These are phyloP conservation scores for Lasiodiplodia citricola DNA, from an alignment of 2,329 filamentous ascomycete genomes.

Conservation along the genomic window DNA sequence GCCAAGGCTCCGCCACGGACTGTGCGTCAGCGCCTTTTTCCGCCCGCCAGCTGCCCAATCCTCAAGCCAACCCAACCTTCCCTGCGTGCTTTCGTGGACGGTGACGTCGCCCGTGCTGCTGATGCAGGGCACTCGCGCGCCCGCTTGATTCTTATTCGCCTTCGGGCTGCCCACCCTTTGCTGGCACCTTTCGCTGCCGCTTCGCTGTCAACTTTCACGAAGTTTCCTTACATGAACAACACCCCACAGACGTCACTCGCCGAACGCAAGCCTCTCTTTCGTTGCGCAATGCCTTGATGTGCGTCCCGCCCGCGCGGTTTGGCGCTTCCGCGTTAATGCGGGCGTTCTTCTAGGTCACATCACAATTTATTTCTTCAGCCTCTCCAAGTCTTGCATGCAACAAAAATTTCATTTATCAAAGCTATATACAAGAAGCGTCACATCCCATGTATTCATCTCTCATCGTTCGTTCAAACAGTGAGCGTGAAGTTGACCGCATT, in stretches of 20 bases:
- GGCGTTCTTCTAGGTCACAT: neutral
- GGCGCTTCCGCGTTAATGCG: neutral
- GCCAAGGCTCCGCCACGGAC: slow-evolving; percentile 21
- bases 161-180: neutral
- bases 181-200: neutral
- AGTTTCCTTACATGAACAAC: neutral
- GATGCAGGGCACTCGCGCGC: neutral
- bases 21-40: slow-evolving; percentile 26
- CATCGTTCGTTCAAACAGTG: slow-evolving; percentile 39
- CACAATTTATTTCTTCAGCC: neutral
- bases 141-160: neutral
- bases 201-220: neutral
- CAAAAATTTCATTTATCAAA: neutral
- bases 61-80: slow-evolving; percentile 2
- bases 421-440: slow-evolving; percentile 17
- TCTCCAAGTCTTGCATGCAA: neutral
- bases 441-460: slow-evolving; percentile 3
- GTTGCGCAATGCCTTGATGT: neutral
- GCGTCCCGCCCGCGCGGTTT: neutral
- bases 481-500: slow-evolving; percentile 59
- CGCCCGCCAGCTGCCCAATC: slow-evolving; percentile 12
- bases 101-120: slow-evolving; percentile 18
- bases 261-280: neutral
- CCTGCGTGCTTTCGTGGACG: slow-evolving; percentile 23
- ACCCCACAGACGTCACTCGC: slow-evolving; percentile 8